These are phyloP conservation scores for Cyclaneusma minus DNA, from an alignment of 2,329 filamentous ascomycete species.

Conservation along the genomic window DNA sequence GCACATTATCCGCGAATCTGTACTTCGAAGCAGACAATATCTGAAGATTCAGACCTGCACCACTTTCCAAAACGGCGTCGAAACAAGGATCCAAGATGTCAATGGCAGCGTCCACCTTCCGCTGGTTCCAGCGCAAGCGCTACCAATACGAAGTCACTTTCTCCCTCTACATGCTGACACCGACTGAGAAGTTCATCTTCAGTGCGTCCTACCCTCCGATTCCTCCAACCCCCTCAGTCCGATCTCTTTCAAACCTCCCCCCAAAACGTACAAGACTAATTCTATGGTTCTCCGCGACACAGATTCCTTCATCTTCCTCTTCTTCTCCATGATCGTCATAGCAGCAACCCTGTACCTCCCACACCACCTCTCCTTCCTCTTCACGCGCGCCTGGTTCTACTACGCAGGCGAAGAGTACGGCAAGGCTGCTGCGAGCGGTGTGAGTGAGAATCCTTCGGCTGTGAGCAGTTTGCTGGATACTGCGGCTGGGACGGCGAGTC, in stretches of 20 bases:
- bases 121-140: slow-evolving; percentile 86
- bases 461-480: slow-evolving; percentile 13
- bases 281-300: too few species aligned
- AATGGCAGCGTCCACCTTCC: slow-evolving; percentile 33
- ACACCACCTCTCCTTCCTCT: slow-evolving; percentile 71
- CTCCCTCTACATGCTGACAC: slow-evolving; percentile 91
- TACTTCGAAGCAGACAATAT: too few species aligned
- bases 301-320: slow-evolving; percentile 88
- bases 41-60: too few species aligned
- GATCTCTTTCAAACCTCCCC: slow-evolving; percentile 2
- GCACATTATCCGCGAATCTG: too few species aligned
- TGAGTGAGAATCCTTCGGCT: slow-evolving; percentile 4
- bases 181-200: slow-evolving; percentile 91
- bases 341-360: slow-evolving; percentile 87
- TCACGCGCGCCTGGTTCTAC: slow-evolving; percentile 86
- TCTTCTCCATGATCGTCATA: slow-evolving; percentile 72
- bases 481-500: slow-evolving; percentile 4
- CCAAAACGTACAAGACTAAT: too few species aligned
- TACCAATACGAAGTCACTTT: slow-evolving; percentile 98
- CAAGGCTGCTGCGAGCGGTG: neutral
- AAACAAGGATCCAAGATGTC: too few species aligned
- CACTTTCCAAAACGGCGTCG: too few species aligned
- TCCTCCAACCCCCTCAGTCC: slow-evolving; percentile 1
- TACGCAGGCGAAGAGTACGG: slow-evolving; percentile 62
- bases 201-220: slow-evolving; percentile 42